Evolutionary conservation across 257 asterid genomes (phyloP).

Genomic region (Henckelia pumila): DNA sequence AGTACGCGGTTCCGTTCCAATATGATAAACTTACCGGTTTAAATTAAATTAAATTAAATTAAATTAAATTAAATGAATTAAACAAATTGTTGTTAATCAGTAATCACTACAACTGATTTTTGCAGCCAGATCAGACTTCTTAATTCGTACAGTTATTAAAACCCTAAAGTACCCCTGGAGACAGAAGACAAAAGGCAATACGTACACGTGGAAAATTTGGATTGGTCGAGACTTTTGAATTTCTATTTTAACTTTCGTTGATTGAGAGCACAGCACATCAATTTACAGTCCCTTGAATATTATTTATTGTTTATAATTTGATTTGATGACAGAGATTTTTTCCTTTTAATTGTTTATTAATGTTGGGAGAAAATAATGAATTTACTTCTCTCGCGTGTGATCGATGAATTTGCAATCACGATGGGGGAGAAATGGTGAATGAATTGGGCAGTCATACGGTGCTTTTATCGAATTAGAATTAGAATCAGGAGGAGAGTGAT

Average conservation of each 20-base stretch:
- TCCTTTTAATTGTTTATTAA: no score
- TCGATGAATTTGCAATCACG: neutral
- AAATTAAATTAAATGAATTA: no score
- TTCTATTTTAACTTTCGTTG: neutral
- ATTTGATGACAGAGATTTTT: neutral
- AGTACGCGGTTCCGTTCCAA: no score
- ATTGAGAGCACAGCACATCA: neutral
- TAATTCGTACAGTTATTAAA: no score
- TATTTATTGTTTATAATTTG: neutral
- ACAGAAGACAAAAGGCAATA: neutral
- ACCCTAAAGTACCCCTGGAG: neutral
- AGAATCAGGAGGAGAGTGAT: conserved; percentile 28
- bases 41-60: no score
- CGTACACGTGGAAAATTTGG: neutral
- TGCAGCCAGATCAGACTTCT: neutral
- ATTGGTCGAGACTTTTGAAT: neutral
- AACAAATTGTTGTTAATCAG: no score
- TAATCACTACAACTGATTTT: neutral
- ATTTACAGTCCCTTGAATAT: neutral
- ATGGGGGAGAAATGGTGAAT: neutral
- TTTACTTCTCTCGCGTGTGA: neutral
- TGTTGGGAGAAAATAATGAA: neutral
- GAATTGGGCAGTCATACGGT: neutral
- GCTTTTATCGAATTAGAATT: neutral
- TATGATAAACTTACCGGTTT: no score